Base-by-base conservation (phyloP, 2,329 filamentous ascomycete species). In the Colletotrichum tropicicola region DNA sequence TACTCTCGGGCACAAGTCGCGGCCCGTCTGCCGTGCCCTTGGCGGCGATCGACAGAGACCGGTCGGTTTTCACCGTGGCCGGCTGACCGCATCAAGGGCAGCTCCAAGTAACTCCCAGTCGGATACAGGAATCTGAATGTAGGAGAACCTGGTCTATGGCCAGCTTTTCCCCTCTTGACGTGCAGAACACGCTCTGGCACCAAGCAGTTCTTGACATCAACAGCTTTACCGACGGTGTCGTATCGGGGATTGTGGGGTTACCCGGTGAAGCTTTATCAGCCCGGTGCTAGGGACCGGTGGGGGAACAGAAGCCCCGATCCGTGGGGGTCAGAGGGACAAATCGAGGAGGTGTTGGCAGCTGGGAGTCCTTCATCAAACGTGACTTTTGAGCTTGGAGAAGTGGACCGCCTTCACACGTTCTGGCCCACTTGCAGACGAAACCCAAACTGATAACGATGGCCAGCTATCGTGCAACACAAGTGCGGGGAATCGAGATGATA, bases 401-500 rank as follows among this genome's bases (percentile, higher is more conserved):
- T 41, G 43, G 43, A n/a, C 12, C 19, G 13, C 17, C 3, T 4
- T 44, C 17, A 27, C 43, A 25, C 19, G 5, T 6, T 12, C 10
- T 10, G 19, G n/a, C 43, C 53, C 53, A 56, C 53, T 35, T 30
- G 12, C 15, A 44, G 4, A 19, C 4, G 37, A 15, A 41, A n/a
- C 37, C 37, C 6, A 43, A 43, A 21, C 2, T 19, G n/a, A 43
- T 43, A 19, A 43, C 17, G 19, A 19, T 12, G 39, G 12, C 15
- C 39, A 43, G 39, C 39, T 9, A 19, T 43, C 21, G 39, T 48
- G 21, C 30, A 48, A 48, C 19, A 15, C 15, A n/a, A 12, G 43
- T 57, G 54, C 41, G 43, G 43, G 54, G 54, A 57, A 57, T 28
- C 27, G 23, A 17, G 30, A 27, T 48, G 54, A 57, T 57, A 57